Evolutionary conservation across 139 green algal species (phyloP).

Genomic region (Prasinococcaceae sp.): DNA sequence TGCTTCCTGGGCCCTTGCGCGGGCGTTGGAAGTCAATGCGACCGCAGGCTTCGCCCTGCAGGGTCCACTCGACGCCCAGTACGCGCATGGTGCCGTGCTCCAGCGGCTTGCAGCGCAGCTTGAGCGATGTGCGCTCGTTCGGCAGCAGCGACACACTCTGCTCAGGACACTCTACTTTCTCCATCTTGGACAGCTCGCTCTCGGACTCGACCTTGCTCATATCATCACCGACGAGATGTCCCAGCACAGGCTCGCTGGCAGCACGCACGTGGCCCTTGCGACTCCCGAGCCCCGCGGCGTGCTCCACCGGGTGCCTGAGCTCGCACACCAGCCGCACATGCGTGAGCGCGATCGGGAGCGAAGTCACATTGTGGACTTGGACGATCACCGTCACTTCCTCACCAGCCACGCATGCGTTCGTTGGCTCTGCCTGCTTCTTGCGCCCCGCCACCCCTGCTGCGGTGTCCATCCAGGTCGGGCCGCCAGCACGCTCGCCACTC

Average conservation of each 20-base stretch:
- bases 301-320: conserved; percentile 23
- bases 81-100: conserved; percentile 35
- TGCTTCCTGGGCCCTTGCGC: no score
- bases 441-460: no score
- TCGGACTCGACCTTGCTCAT: no score
- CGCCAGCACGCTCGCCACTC: no score
- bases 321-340: conserved; percentile 41
- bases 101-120: conserved; percentile 32
- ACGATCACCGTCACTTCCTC: conserved; percentile 50
- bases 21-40: conserved; percentile 31
- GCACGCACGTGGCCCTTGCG: no score
- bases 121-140: conserved; percentile 12
- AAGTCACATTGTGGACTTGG: conserved; percentile 51
- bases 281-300: no score
- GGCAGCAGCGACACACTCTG: neutral
- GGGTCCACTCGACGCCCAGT: neutral
- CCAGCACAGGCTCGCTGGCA: no score
- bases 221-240: no score
- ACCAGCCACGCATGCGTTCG: conserved; percentile 21
- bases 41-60: conserved; percentile 7
- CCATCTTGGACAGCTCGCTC: neutral
- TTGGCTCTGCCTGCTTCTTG: neutral
- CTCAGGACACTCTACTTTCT: neutral
- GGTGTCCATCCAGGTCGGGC: conserved; percentile 4
- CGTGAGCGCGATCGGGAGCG: conserved; percentile 30